Evolutionary conservation across 225 moss, liverwort and hornwort species (phyloP), one percentile per base, ranked within the genome.

Genomic region (Sphagnum contortum): DNA sequence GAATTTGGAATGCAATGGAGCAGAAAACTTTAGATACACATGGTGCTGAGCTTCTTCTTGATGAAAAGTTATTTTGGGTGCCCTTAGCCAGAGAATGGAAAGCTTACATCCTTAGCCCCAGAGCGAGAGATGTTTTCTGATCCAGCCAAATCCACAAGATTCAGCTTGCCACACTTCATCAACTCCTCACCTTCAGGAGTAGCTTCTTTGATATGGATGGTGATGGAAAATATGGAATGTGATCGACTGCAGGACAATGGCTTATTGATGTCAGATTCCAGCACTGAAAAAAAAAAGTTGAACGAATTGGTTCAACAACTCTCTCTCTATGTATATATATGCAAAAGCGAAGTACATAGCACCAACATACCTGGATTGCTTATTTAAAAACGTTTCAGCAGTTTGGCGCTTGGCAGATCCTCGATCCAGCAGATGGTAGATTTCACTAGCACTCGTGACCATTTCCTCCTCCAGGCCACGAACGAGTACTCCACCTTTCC

Each of bases 71-170:
- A 3, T 4, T 3, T 52, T 5, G 52, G 9, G n/a, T 5, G 11
- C 44, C 4, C 3, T 29, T 52, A 9, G 8, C 29, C 29, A 29
- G 29, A 29, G 29, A 29, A 48, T 13, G 13, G 13, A 64, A 14
- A 72, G 66, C 81, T 76, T 68, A 89, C 89, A 55, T 96, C 92
- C 70, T 88, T 81, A 6, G 90, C 92, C 62, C 96, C 92, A 63
- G 96, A 96, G n/a, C 92, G 92, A 55, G 88, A 92, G 51, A 96
- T 96, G 54, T 96, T 96, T 72, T 96, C 92, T 12, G 96, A 96
- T 46, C 96, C 92, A 9, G 96, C 96, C 78, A 96, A 80, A 70
- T 96, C 96, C 57, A 96, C 96, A 69, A 96, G 73, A 73, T 96
- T 96, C 13, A 96, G 65, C 70, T 96, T 96, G 63, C 96, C 92